Base-by-base conservation (phyloP, 176 grass and related monocot genomes). In the Rhipidocladum racemiflorum region DNA sequence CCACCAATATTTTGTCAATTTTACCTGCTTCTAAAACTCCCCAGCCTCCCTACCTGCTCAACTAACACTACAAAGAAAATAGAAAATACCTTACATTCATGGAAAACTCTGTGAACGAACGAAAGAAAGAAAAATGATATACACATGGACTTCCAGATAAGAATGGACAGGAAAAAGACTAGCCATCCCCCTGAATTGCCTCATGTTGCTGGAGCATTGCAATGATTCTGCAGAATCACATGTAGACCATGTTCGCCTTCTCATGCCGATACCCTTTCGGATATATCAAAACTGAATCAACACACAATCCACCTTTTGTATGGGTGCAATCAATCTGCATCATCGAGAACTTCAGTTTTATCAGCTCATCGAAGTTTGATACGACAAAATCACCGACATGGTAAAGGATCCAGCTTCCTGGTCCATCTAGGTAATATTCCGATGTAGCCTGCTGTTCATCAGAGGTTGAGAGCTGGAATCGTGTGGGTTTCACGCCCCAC, bases 301-400 rank as follows among this genome's bases (percentile, higher is more conserved):
- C 92, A 28, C 92, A 94, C 20, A 97, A 70, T 42, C 95, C 95
- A 1, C 95, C 95, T 83, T 97, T 94, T 44, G 90, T 93, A 61
- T 97, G 95, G 57, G 95, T 97, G 62, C 95, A 97, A 75, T 97
- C 95, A 51, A 97, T 94, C 79, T 97, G 95, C 73, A 88, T 89
- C 95, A 97, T 97, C 7, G 95, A 97, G 75, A 91, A 97, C 75
- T 87, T 94, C 55, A 97, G 87, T 62, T 92, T 97, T 25, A 84
- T 85, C 34, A 82, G 81, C 81, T 79, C 65, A 28, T 90, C 78
- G 1, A 75, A 89, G 78, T 87, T 87, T 48, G 77, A 84, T 65
- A 91, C 30, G 14, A 46, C 56, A 86, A 97, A 97, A 82, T 97
- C 90, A 28, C 95, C 95, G 0, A 92, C 92, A 75, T 94, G 88